Evolutionary conservation across 2,329 filamentous ascomycete species (phyloP).

Genomic region (Aaosphaeria pasadenensis): DNA sequence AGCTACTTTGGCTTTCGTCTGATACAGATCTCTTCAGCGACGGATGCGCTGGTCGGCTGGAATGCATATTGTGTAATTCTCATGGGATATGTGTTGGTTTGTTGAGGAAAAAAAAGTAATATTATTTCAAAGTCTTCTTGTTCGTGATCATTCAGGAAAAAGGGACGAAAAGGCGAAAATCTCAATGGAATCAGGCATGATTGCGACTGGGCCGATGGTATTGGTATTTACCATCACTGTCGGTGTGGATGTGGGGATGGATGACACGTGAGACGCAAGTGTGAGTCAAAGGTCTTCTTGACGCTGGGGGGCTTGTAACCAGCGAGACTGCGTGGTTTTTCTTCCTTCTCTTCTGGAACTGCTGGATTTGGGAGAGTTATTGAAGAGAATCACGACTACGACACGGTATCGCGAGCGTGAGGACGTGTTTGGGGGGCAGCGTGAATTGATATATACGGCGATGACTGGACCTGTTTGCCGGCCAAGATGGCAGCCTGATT

Average conservation of each 20-base stretch:
- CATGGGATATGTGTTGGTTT: too few relatives aligned
- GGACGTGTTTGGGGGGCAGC: constrained; percentile 26
- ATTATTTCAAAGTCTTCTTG: too few relatives aligned
- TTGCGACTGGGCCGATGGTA: constrained; percentile 16
- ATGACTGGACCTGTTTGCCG: constrained; percentile 30
- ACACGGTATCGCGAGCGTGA: constrained; percentile 32
- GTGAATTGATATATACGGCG: constrained; percentile 30
- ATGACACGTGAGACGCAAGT: constrained; percentile 39
- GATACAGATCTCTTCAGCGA: constrained; percentile 38
- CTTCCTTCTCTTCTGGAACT: constrained; percentile 17
- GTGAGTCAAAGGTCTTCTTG: constrained; percentile 37
- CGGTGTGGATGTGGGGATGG: constrained; percentile 16
- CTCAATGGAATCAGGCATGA: constrained; percentile 29
- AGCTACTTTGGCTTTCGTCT: constrained; percentile 35
- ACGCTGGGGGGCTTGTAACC: not conserved
- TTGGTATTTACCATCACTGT: constrained; percentile 27
- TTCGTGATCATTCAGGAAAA: not conserved
- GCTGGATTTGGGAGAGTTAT: constrained; percentile 27
- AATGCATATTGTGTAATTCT: too few relatives aligned
- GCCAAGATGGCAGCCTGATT: constrained; percentile 22
- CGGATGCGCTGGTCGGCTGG: constrained; percentile 14
- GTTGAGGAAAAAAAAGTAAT: too few relatives aligned
- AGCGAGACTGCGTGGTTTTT: constrained; percentile 3
- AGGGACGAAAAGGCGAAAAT: constrained; percentile 10
- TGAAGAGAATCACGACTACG: constrained; percentile 39